Percentiles rank a stretch among this genome's conserved stretches.
Evolutionary conservation across 2,329 filamentous ascomycete genomes (phyloP).

Genomic region (Fonsecaea multimorphosa): DNA sequence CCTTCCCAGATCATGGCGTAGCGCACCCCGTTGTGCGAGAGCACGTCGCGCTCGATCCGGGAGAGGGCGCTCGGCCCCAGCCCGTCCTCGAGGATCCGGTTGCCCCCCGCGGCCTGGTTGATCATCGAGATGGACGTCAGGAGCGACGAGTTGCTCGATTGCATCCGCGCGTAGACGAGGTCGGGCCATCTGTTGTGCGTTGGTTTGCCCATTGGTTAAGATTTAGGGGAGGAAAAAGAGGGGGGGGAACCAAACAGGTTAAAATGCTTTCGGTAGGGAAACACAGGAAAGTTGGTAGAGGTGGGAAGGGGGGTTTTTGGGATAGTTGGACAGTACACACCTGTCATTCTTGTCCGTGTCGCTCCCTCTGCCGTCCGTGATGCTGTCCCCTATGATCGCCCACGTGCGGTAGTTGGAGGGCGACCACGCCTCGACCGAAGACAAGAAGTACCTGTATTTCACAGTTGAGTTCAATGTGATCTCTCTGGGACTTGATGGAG

Average conservation of each 20-base stretch:
- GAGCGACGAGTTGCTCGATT: slow-evolving; percentile 47
- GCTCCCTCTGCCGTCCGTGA: slow-evolving; percentile 68
- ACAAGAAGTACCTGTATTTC: slow-evolving; percentile 64
- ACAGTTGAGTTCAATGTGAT: neutral
- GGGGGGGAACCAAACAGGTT: too few species aligned
- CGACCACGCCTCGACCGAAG: slow-evolving; percentile 62
- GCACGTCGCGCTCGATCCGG: slow-evolving; percentile 69
- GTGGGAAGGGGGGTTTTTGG: neutral
- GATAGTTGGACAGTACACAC: slow-evolving; percentile 34
- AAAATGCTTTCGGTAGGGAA: too few species aligned
- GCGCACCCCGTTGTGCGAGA: slow-evolving; percentile 62
- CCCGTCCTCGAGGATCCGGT: slow-evolving; percentile 66
- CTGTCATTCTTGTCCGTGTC: slow-evolving; percentile 65
- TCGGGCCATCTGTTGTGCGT: slow-evolving; percentile 60
- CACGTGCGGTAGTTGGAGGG: slow-evolving; percentile 54
- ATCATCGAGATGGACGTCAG: slow-evolving; percentile 60
- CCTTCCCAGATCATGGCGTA: slow-evolving; percentile 72
- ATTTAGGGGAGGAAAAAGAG: neutral
- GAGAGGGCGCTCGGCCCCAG: slow-evolving; percentile 66
- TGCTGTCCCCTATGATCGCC: slow-evolving; percentile 67
- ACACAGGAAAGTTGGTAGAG: neutral
- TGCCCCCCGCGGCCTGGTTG: slow-evolving; percentile 74
- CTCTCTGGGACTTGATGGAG: slow-evolving; percentile 14
- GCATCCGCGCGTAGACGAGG: slow-evolving; percentile 60
- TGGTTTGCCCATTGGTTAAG: neutral